These are phyloP conservation scores for Camellia oleifera DNA, from an alignment of 179 eudicot species.

Conservation along the genomic window DNA sequence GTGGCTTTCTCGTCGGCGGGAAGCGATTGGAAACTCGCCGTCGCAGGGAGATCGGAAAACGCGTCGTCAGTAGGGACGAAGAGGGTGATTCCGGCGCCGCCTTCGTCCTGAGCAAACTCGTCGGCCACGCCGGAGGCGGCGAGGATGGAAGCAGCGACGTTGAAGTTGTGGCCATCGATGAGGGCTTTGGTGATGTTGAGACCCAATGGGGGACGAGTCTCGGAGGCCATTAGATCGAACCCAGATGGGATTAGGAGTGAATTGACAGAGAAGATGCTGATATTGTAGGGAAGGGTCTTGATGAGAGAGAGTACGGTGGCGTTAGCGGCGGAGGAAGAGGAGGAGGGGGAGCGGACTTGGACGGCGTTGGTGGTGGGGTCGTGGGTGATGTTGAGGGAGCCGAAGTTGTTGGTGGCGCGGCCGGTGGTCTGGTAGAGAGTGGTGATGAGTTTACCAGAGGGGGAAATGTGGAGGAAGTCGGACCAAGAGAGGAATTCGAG, in stretches of 20 bases:
- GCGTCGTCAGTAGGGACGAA: constrained; percentile 84
- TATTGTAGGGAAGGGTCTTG: constrained; percentile 38
- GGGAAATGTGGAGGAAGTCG: constrained; percentile 50
- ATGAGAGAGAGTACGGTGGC: constrained; percentile 8
- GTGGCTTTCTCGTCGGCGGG: constrained; percentile 58
- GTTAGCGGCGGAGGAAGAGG: constrained; percentile 33
- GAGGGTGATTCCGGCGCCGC: constrained; percentile 79
- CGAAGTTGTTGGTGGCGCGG: constrained; percentile 47
- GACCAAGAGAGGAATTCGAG: constrained; percentile 54
- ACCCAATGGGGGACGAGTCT: constrained; percentile 44
- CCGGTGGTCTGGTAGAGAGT: constrained; percentile 76
- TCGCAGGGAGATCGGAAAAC: constrained; percentile 54
- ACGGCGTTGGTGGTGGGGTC: constrained; percentile 26
- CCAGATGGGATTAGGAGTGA: constrained; percentile 42
- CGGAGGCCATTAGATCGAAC: constrained; percentile 55
- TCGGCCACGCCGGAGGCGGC: constrained; percentile 62
- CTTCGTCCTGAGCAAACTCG: constrained; percentile 58
- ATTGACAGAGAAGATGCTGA: constrained; percentile 48
- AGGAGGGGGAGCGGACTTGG: constrained; percentile 41
- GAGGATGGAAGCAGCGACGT: constrained; percentile 74
- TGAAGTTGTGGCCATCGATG: constrained; percentile 62
- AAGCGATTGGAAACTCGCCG: constrained; percentile 49
- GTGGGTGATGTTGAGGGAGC: constrained; percentile 55
- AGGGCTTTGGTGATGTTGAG: constrained; percentile 64
- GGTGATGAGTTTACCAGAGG: constrained; percentile 52